Evolutionary conservation across 352 stramenopile species (phyloP).

Genomic region (Globisporangium lucens): DNA sequence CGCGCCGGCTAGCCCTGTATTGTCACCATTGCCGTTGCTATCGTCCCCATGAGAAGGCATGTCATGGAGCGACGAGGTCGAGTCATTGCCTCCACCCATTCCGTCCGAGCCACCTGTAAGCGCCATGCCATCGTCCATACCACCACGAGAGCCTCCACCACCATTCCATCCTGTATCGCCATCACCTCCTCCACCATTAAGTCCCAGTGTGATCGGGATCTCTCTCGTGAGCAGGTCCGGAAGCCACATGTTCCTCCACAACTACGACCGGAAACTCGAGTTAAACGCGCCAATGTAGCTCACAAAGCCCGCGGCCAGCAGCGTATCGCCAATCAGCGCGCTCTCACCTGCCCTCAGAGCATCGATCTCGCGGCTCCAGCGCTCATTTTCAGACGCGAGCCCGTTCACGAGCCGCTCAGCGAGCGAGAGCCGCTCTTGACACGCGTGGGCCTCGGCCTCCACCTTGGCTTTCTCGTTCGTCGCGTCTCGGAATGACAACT

Average conservation of each 20-base stretch:
- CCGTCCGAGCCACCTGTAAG: neutral
- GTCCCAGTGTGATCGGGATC: constrained; percentile 70
- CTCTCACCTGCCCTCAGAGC: constrained; percentile 63
- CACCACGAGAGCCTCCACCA: neutral
- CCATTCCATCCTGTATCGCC: neutral
- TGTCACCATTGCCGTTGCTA: neutral
- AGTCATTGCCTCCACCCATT: constrained; percentile 2
- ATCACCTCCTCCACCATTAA: neutral
- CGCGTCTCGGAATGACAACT: constrained; percentile 78
- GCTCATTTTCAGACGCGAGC: constrained; percentile 84
- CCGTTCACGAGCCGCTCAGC: constrained; percentile 89
- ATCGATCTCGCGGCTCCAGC: constrained; percentile 89
- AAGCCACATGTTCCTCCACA: constrained; percentile 88
- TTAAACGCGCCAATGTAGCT: constrained; percentile 93
- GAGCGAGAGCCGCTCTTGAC: constrained; percentile 82
- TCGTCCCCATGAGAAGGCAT: neutral
- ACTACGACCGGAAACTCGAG: constrained; percentile 64
- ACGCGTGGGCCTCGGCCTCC: constrained; percentile 83
- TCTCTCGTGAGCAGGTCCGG: constrained; percentile 82
- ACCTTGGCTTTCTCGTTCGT: constrained; percentile 91
- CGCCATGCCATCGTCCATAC: neutral
- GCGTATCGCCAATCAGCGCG: constrained; percentile 83
- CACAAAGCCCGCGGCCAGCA: constrained; percentile 88
- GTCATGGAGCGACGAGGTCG: constrained; percentile 2
- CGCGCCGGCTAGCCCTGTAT: neutral